Conservation (phyloP, 495 filamentous ascomycete species). For the Emericellopsis terricola region DNA sequence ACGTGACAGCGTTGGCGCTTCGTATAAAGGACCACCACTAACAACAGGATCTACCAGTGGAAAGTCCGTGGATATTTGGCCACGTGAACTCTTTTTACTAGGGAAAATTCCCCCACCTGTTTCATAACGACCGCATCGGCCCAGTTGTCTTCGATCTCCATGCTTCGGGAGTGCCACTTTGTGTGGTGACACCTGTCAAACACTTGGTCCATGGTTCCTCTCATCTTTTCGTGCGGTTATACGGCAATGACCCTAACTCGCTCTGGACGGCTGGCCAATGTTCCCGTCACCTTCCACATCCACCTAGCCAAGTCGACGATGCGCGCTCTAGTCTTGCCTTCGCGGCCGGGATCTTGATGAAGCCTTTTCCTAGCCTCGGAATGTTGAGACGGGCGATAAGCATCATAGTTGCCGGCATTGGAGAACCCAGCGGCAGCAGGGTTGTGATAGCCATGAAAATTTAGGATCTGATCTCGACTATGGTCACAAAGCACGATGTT, state of each 20-base stretch:
- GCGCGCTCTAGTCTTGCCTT: slow-evolving; percentile 17
- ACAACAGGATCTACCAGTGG: too few relatives aligned
- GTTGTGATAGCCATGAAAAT: too few relatives aligned
- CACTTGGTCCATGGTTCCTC: slow-evolving; percentile 32
- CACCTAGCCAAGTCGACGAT: slow-evolving; percentile 47
- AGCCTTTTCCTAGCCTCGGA: slow-evolving; percentile 32
- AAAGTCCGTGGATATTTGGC: too few relatives aligned
- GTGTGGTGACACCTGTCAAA: too few relatives aligned
- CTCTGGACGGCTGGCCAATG: slow-evolving; percentile 32
- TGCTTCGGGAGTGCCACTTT: too few relatives aligned
- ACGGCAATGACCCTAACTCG: slow-evolving; percentile 37
- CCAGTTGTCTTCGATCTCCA: slow-evolving; percentile 32
- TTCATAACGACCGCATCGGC: slow-evolving; percentile 45
- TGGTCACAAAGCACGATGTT: background rate
- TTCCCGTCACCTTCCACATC: slow-evolving; percentile 48
- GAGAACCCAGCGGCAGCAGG: slow-evolving; percentile 27
- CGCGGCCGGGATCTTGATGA: slow-evolving; percentile 22
- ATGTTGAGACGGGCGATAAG: slow-evolving; percentile 43
- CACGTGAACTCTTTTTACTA: too few relatives aligned
- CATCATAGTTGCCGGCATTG: slow-evolving; percentile 37
- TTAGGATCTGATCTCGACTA: too few relatives aligned
- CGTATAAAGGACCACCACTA: too few relatives aligned
- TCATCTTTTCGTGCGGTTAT: slow-evolving; percentile 44
- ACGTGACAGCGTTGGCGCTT: too few relatives aligned
- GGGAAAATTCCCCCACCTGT: too few relatives aligned